A percentile compares a stretch with the other conserved stretches of the same genome.
These are phyloP conservation scores for Boletus rubropictus DNA, from an alignment of 768 basidiomycete genomes.

Conservation along the genomic window DNA sequence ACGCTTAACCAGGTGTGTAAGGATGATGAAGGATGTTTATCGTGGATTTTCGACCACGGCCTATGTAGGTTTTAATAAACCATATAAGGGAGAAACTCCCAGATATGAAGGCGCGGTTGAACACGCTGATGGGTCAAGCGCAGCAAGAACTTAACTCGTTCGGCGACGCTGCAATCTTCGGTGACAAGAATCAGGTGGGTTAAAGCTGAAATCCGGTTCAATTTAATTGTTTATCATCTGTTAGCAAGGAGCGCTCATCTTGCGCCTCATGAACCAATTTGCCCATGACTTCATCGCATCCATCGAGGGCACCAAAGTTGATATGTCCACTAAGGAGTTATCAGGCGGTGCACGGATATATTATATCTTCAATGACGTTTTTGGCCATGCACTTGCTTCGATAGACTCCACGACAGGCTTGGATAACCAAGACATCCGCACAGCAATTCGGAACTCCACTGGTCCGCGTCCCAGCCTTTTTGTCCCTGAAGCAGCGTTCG, in stretches of 20 bases:
- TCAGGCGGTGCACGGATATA: constrained; percentile 98
- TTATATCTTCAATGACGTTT: constrained; percentile 99
- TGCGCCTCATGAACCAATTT: constrained; percentile 98
- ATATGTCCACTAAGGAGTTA: constrained; percentile 96
- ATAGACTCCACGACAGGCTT: constrained; percentile 90
- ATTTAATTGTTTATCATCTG: constrained; percentile 13
- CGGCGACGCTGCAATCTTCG: constrained; percentile 87
- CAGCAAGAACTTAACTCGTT: constrained; percentile 97
- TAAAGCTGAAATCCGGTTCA: background rate
- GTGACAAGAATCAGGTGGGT: constrained; percentile 77
- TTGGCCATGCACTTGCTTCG: constrained; percentile 82
- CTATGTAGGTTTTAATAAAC: constrained; percentile 81
- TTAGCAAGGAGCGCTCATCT: constrained; percentile 81
- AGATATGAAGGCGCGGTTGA: constrained; percentile 97
- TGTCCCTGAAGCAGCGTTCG: constrained; percentile 96
- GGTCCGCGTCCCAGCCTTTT: constrained; percentile 95
- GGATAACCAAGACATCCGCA: constrained; percentile 92
- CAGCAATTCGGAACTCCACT: constrained; percentile 97
- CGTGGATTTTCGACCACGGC: background rate
- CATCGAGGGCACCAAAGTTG: constrained; percentile 93
- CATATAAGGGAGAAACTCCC: constrained; percentile 98
- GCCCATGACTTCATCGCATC: constrained; percentile 95
- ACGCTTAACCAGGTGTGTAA: constrained; percentile 80
- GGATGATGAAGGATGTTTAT: background rate
- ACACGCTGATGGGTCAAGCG: constrained; percentile 97